Conservation (phyloP, 73 alveolate species). For the Durusdinium trenchii region DNA sequence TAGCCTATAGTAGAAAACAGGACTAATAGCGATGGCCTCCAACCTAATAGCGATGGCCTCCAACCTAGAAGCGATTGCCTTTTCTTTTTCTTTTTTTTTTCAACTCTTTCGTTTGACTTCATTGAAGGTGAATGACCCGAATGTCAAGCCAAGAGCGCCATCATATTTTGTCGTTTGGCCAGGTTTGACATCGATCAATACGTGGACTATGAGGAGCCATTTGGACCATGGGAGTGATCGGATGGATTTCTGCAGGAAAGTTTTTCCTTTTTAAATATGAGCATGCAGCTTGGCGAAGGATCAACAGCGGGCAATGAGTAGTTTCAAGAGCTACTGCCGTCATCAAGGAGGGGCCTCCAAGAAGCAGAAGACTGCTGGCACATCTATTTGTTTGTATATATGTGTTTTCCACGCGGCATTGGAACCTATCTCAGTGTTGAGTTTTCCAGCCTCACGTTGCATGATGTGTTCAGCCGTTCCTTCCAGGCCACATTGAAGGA, state of each 20-base stretch:
- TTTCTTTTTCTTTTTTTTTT: neutral
- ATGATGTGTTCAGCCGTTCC: conserved; percentile 1
- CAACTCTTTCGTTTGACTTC: neutral
- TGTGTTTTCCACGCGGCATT: too few species aligned
- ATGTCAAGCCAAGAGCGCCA: neutral
- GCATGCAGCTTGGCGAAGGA: neutral
- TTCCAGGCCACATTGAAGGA: conserved; percentile 84
- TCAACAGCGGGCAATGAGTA: conserved; percentile 72
- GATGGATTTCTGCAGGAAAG: neutral
- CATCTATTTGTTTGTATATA: too few species aligned
- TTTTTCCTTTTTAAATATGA: neutral
- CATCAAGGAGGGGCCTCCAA: too few species aligned
- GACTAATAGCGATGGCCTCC: neutral
- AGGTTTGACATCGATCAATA: conserved; percentile 77
- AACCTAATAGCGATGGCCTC: neutral
- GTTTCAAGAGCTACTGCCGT: conserved; percentile 90
- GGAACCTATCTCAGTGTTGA: too few species aligned
- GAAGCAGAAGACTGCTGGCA: too few species aligned
- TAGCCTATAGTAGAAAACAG: neutral
- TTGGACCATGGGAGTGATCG: neutral
- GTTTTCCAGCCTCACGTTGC: too few species aligned
- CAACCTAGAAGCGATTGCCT: neutral
- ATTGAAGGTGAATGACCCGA: neutral
- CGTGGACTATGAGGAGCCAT: conserved; percentile 76
- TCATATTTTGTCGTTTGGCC: neutral